Evolutionary conservation across 2,329 filamentous ascomycete species (phyloP), one percentile per base, ranked within the genome.

Genomic region (Pseudogymnoascus sp.): DNA sequence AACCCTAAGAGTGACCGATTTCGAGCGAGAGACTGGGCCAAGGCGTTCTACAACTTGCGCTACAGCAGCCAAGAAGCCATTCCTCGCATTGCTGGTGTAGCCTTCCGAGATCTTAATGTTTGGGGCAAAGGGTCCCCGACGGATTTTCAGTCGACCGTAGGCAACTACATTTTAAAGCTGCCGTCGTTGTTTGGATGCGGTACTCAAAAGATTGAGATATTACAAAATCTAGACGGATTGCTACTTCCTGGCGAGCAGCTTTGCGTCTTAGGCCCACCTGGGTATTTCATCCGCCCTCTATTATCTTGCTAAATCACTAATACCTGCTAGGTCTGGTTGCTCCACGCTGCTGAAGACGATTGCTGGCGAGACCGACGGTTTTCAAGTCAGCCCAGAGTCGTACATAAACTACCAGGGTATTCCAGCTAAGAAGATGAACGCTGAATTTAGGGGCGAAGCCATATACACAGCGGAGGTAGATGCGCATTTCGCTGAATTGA

Each of bases 381-480:
- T 95, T 67, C 84, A 82, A 66, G 78, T 94, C 12, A 88, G 90
- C 57, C 75, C 87, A 2, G 75, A 78, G 9, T 86, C 88, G 0
- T 84, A 89, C 64, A 84, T 96, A 70, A 93, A 95, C 75, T 96
- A 95, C 70, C 88, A 94, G 72, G 88, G 85, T 79, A 72, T 60
- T 58, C 61, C 53, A 20, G 28, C 60, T 15, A n/a, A 89, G 69
- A 82, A 90, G 70, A 93, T 94, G 88, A 84, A 89, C 74, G 83
- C 82, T 9, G 78, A 82, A 64, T 91, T 93, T 75, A 86, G 89
- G 28, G 90, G 90, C 66, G 90, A 95, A 74, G 89, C 89, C 64
- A 92, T 94, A 71, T 94, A 94, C 75, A 92, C 89, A 0, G 89
- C 89, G 62, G 90, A 94, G 72, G 86, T 90, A 36, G 91, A 95